Evolutionary conservation across 2,329 filamentous ascomycete genomes (phyloP).

Genomic region (Phaeoacremonium minimum): DNA sequence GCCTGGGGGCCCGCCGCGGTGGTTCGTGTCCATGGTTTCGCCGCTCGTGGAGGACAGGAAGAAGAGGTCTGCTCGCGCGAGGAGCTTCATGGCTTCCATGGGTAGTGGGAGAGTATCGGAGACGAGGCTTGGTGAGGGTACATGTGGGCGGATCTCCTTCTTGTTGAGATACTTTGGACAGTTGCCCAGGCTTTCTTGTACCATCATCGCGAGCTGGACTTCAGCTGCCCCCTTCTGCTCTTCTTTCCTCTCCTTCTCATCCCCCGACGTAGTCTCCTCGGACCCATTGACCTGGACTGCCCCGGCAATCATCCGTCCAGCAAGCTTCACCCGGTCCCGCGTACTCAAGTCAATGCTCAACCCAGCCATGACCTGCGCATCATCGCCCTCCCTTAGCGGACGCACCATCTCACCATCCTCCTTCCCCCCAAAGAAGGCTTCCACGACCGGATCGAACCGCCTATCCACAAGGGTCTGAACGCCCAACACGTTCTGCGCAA

Average conservation of each 20-base stretch:
- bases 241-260: slow-evolving; percentile 18
- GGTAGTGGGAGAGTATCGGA: slow-evolving; percentile 38
- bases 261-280: slow-evolving; percentile 12
- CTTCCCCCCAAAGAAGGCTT: slow-evolving; percentile 50
- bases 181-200: slow-evolving; percentile 73
- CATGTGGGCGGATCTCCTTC: slow-evolving; percentile 55
- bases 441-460: slow-evolving; percentile 65
- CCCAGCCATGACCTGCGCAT: slow-evolving; percentile 32
- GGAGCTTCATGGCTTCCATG: slow-evolving; percentile 49
- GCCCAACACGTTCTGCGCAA: slow-evolving; percentile 61
- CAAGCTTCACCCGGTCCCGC: slow-evolving; percentile 70
- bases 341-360: slow-evolving; percentile 64
- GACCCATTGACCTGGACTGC: slow-evolving; percentile 27
- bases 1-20: slow-evolving; percentile 69
- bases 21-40: slow-evolving; percentile 76
- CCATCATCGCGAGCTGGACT: slow-evolving; percentile 57
- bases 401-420: slow-evolving; percentile 35
- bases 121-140: slow-evolving; percentile 42
- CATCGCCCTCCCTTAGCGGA: slow-evolving; percentile 27
- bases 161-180: slow-evolving; percentile 86
- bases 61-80: slow-evolving; percentile 67
- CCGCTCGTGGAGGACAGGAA: slow-evolving; percentile 69
- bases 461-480: slow-evolving; percentile 58
- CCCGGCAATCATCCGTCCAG: slow-evolving; percentile 64
- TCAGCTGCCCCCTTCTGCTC: slow-evolving; percentile 20